Percentiles rank a stretch among this genome's conserved stretches.
phyloP scores from a whole-genome alignment of 108 stramenopile species.

The Stephanodiscus triporus region DNA sequence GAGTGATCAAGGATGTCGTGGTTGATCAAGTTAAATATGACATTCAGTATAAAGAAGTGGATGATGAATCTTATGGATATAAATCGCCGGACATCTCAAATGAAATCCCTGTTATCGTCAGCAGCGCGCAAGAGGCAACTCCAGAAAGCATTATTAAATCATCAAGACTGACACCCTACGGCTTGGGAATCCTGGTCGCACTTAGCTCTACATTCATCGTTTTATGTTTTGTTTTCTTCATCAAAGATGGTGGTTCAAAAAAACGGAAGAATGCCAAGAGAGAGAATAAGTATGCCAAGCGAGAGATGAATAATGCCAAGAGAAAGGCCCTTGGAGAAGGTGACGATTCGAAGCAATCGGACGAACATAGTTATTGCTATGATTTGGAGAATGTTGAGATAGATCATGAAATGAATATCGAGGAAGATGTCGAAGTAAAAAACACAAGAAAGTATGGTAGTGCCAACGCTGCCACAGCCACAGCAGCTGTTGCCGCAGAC shows the following conservation, averaged over 20 bases:
- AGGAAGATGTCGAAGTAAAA: background rate
- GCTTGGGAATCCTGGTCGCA: slow-evolving; percentile 24
- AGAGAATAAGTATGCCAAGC: background rate
- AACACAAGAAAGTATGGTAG: background rate
- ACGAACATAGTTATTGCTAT: background rate
- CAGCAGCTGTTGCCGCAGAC: too few relatives aligned
- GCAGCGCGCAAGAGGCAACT: background rate
- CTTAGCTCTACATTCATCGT: slow-evolving; percentile 29
- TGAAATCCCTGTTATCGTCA: slow-evolving; percentile 6
- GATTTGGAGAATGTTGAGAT: background rate
- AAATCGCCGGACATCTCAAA: background rate
- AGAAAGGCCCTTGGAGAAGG: background rate
- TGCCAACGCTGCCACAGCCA: background rate
- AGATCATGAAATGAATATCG: background rate
- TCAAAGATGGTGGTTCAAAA: slow-evolving; percentile 3
- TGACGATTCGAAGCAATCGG: slow-evolving; percentile 3
- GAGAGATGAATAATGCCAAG: slow-evolving; percentile 3
- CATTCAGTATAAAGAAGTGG: background rate
- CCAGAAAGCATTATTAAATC: slow-evolving; percentile 3
- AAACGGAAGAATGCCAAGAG: slow-evolving; percentile 11
- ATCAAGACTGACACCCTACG: slow-evolving; percentile 18
- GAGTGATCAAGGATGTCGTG: slow-evolving; percentile 25
- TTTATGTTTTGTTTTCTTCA: slow-evolving; percentile 10
- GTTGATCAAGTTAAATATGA: background rate
- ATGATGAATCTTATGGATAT: background rate